Base-by-base conservation (phyloP, 2,329 filamentous ascomycete species). In the Trichoderma polysporum region DNA sequence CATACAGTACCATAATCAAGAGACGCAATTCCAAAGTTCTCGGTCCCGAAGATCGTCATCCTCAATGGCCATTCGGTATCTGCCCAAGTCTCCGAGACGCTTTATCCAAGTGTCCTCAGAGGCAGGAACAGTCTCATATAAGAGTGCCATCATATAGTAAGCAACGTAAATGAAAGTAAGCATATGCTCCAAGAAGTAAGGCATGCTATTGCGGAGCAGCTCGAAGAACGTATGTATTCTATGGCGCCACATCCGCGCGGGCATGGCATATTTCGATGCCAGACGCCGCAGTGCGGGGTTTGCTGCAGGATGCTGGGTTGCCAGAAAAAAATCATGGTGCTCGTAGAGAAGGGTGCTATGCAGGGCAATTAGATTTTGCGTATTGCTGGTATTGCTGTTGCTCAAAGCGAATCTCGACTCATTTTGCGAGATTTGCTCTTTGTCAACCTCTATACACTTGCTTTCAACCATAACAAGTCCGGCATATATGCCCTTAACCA, bases 91-190 rank as follows among this genome's bases (percentile, higher is more conserved):
- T 0, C 93, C 94, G 0, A 97, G 80, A 62, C 93, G 97, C 71
- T 97, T 93, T 12, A 96, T 92, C 94, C 94, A 97, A 0, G 91
- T 97, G 67, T 95, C 91, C 58, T 91, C 86, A 70, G 95, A 97
- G 0, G 86, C 84, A 0, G 91, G 88, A 0, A 97, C 91, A 0
- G 91, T 96, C 73, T 97, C 94, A 67, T 93, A 91, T 0, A 97
- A 77, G 0, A 97, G 77, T 0, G 91, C 90, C 85, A 97, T 92
- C 88, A 96, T 95, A 2, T 90, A 90, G 70, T 97, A 97, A 0
- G 93, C 90, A 19, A 94, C 77, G 69, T 96, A 95, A 0, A 97
- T 92, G 67, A 97, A 97, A 0, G 89, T 88, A 0, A 97, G 80
- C 93, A 97, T 97, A 65, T 95, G 91, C 54, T 97, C 93, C 2